phyloP scores from a whole-genome alignment of 2,329 filamentous ascomycete species.

The Colletotrichum karsti region DNA sequence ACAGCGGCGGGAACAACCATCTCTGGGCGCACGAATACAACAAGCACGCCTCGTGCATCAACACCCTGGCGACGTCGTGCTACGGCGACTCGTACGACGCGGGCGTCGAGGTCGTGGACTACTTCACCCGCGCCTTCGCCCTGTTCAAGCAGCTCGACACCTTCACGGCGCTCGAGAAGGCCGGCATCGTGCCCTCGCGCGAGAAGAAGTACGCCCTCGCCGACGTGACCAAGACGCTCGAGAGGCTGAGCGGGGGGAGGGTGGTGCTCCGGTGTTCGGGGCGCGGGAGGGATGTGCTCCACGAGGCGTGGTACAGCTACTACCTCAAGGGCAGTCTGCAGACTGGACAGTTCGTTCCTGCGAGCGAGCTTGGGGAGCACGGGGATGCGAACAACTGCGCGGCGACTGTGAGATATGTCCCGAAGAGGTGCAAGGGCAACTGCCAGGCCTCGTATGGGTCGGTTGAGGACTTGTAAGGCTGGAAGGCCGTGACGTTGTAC shows the following conservation, averaged over 20 bases:
- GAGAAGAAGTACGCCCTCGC: constrained; percentile 50
- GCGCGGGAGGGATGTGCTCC: constrained; percentile 46
- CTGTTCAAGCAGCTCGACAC: constrained; percentile 53
- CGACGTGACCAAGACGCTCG: constrained; percentile 50
- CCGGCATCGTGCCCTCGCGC: constrained; percentile 45
- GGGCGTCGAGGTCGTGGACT: constrained; percentile 54
- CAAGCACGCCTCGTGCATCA: constrained; percentile 78
- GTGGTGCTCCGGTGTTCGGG: constrained; percentile 54
- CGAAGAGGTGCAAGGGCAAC: constrained; percentile 41
- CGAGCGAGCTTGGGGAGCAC: constrained; percentile 43
- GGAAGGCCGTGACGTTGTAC: neutral
- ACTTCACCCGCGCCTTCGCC: constrained; percentile 50
- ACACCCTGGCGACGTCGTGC: constrained; percentile 71
- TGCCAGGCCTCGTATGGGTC: neutral
- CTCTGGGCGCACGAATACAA: constrained; percentile 78
- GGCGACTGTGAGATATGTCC: constrained; percentile 47
- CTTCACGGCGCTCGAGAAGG: constrained; percentile 45
- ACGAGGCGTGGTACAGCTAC: constrained; percentile 63
- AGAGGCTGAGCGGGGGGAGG: constrained; percentile 51
- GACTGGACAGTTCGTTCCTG: constrained; percentile 56
- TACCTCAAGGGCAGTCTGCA: constrained; percentile 61
- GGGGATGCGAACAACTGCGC: constrained; percentile 50
- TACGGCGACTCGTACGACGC: constrained; percentile 62
- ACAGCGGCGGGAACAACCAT: constrained; percentile 47
- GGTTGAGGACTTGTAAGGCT: constrained; percentile 19